Evolutionary conservation across 192 early-diverging fungal genomes (phyloP).

Genomic region (Coemansia sp.): DNA sequence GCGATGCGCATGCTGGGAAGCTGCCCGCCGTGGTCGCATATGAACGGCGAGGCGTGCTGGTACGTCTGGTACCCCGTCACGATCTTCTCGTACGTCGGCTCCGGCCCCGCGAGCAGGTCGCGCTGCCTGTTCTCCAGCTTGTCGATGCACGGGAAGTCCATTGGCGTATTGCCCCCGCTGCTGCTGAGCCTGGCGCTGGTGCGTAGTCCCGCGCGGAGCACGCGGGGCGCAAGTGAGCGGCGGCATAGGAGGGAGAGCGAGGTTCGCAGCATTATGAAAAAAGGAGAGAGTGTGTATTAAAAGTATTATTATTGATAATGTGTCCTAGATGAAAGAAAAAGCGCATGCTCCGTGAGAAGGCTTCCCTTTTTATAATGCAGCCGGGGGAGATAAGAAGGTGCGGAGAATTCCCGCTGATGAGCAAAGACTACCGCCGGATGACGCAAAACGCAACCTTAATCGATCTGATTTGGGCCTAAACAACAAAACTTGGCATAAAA

Average conservation of each 20-base stretch:
- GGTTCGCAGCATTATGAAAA: neutral
- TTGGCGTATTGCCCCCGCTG: slow-evolving; percentile 55
- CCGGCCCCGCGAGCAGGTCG: slow-evolving; percentile 69
- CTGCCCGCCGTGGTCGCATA: slow-evolving; percentile 79
- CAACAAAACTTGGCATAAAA: no score
- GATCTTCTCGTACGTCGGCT: slow-evolving; percentile 80
- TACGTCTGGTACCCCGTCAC: slow-evolving; percentile 73
- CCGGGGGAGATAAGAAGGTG: neutral
- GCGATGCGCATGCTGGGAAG: slow-evolving; percentile 80
- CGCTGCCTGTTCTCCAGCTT: slow-evolving; percentile 59
- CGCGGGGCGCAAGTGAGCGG: neutral
- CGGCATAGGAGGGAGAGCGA: neutral
- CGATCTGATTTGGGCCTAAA: no score
- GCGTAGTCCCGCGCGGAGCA: neutral
- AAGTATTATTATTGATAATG: neutral
- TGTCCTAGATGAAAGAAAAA: neutral
- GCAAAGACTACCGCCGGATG: neutral
- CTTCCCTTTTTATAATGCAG: neutral
- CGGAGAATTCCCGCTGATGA: neutral
- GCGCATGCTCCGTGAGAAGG: neutral
- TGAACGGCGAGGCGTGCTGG: slow-evolving; percentile 65
- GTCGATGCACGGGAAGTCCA: slow-evolving; percentile 79
- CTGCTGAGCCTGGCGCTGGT: neutral
- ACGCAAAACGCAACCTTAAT: neutral
- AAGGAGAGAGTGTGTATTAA: neutral